phyloP scores from a whole-genome alignment of 352 stramenopile species.

The Phytophthora hybrid region DNA sequence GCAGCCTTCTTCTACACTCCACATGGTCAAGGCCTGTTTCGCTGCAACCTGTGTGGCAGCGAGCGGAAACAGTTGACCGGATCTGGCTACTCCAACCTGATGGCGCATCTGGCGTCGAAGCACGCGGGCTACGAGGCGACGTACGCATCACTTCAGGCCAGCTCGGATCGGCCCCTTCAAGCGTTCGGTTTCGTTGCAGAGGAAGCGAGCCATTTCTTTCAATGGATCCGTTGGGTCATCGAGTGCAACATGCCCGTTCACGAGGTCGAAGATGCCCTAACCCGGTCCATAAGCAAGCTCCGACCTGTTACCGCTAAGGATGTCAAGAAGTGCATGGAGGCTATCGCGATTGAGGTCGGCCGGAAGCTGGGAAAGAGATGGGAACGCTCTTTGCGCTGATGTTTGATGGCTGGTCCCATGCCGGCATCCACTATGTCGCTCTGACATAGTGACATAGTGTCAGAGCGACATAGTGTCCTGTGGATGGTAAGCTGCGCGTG shows the following conservation, averaged over 20 bases:
- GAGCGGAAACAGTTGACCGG: conserved; percentile 1
- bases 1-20: conserved; percentile 14
- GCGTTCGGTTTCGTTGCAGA: conserved; percentile 11
- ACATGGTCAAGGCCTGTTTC: conserved; percentile 14
- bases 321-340: too few relatives aligned
- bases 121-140: conserved; percentile 7
- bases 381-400: conserved; percentile 22
- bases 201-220: conserved; percentile 14
- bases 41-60: conserved; percentile 12
- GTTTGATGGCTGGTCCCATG: conserved; percentile 27
- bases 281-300: conserved; percentile 16
- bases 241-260: conserved; percentile 16
- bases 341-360: background rate
- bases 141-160: too few relatives aligned
- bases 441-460: too few relatives aligned
- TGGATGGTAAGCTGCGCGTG: conserved; percentile 3
- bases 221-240: conserved; percentile 20
- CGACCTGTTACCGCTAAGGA: conserved; percentile 11
- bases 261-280: conserved; percentile 12
- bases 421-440: conserved; percentile 14
- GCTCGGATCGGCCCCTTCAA: background rate
- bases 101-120: conserved; percentile 10
- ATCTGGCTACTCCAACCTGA: conserved; percentile 20
- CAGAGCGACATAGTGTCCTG: too few relatives aligned
- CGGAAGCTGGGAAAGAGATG: conserved; percentile 7